Percentiles rank a stretch among this genome's conserved stretches.
These are phyloP conservation scores for Xerophyta viscosa DNA, from an alignment of 106 monocot species.

Conservation along the genomic window DNA sequence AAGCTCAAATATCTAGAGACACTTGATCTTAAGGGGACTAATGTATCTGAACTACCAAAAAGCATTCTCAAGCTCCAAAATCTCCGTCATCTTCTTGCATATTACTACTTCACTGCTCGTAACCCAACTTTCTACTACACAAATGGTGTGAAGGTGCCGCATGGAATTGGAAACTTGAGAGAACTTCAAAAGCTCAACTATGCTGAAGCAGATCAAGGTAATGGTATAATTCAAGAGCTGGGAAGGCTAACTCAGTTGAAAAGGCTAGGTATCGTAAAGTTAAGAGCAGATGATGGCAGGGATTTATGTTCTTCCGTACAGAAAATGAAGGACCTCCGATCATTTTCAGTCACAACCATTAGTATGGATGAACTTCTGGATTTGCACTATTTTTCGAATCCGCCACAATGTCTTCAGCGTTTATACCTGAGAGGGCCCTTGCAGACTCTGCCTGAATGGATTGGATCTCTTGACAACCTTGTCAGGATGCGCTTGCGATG, in stretches of 20 bases:
- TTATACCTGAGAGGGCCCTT: constrained; percentile 19
- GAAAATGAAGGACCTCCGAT: constrained; percentile 10
- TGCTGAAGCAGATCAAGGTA: constrained; percentile 10
- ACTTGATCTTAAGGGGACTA: constrained; percentile 30
- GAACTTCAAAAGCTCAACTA: constrained; percentile 22
- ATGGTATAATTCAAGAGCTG: constrained; percentile 10
- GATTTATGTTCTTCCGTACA: constrained; percentile 10
- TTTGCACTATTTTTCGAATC: constrained; percentile 5
- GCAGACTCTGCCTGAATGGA: constrained; percentile 12
- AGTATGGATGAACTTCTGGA: constrained; percentile 12
- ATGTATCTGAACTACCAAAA: constrained; percentile 20
- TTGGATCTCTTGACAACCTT: constrained; percentile 18
- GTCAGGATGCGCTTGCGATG: constrained; percentile 28
- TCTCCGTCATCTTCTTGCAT: constrained; percentile 34
- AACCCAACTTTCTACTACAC: constrained; percentile 13
- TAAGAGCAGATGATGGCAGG: constrained; percentile 19
- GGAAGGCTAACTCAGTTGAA: constrained; percentile 19
- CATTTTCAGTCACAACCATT: constrained; percentile 18
- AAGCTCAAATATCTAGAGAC: constrained; percentile 28
- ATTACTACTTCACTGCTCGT: constrained; percentile 16
- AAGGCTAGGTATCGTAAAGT: constrained; percentile 23
- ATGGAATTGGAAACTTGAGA: constrained; percentile 13
- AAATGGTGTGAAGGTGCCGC: constrained; percentile 15
- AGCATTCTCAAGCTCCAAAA: constrained; percentile 19
- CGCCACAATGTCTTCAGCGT: constrained; percentile 10